Evolutionary conservation across 1,284 basidiomycete genomes (phyloP).

Genomic region (Papiliotrema laurentii): DNA sequence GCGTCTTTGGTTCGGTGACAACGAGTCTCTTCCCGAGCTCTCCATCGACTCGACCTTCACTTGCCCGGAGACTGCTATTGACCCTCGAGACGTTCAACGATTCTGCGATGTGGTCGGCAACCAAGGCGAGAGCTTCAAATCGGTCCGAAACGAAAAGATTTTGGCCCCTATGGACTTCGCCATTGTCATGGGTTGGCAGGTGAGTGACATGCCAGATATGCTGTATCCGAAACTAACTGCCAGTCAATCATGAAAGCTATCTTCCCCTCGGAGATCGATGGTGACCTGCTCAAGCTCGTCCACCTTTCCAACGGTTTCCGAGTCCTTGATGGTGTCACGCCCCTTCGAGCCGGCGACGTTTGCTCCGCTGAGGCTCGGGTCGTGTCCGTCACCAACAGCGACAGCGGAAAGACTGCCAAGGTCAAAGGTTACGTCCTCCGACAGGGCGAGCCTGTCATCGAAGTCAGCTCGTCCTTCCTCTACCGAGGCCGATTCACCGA

Average conservation of each 20-base stretch:
- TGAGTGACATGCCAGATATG: slow-evolving; percentile 47
- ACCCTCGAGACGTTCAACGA: slow-evolving; percentile 68
- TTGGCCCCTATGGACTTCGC: slow-evolving; percentile 97
- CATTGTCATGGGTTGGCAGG: slow-evolving; percentile 96
- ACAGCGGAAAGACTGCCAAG: slow-evolving; percentile 89
- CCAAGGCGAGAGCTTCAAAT: slow-evolving; percentile 84
- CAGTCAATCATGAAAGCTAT: slow-evolving; percentile 95
- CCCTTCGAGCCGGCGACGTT: slow-evolving; percentile 78
- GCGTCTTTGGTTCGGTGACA: slow-evolving; percentile 91
- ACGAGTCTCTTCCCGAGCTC: slow-evolving; percentile 67
- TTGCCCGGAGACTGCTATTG: slow-evolving; percentile 75
- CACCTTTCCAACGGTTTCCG: slow-evolving; percentile 97
- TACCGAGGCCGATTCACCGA: slow-evolving; percentile 93
- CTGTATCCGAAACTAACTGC: slow-evolving; percentile 10
- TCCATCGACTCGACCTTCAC: slow-evolving; percentile 70
- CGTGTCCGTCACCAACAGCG: slow-evolving; percentile 81
- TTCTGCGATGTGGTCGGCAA: slow-evolving; percentile 95
- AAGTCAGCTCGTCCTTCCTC: slow-evolving; percentile 92
- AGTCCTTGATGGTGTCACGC: slow-evolving; percentile 69
- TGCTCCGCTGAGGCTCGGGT: slow-evolving; percentile 88
- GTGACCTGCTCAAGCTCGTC: slow-evolving; percentile 90
- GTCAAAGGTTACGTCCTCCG: slow-evolving; percentile 83
- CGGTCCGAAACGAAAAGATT: slow-evolving; percentile 62
- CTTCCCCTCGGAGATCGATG: slow-evolving; percentile 86
- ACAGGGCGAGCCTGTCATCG: slow-evolving; percentile 72